Conservation (phyloP, 805 yeast genomes). For the Blastobotrys parvus region DNA sequence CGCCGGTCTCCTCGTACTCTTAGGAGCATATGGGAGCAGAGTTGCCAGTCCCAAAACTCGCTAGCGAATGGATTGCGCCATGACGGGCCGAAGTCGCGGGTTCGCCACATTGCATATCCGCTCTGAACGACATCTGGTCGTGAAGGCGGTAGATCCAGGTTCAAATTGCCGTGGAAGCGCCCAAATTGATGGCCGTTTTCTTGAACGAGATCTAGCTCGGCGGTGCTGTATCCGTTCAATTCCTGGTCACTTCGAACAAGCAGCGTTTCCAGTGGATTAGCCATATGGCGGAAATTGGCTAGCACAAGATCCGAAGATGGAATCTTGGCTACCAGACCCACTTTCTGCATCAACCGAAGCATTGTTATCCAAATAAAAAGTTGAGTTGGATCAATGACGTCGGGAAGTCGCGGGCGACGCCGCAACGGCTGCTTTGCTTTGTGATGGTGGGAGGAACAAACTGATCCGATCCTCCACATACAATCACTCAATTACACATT, state of each 20-base stretch:
- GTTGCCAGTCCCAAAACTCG: constrained; percentile 64
- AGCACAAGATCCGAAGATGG: constrained; percentile 33
- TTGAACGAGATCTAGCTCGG: constrained; percentile 34
- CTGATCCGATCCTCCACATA: no score
- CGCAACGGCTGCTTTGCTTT: no score
- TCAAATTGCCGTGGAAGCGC: constrained; percentile 61
- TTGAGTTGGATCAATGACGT: no score
- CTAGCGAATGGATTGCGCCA: constrained; percentile 30
- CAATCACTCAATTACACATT: no score
- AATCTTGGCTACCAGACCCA: constrained; percentile 12
- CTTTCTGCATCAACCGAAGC: constrained; percentile 6
- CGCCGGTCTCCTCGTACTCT: constrained; percentile 68
- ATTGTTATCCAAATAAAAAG: no score
- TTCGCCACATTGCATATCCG: constrained; percentile 79
- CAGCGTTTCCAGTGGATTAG: constrained; percentile 38
- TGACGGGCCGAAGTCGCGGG: constrained; percentile 47
- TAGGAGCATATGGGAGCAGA: constrained; percentile 52
- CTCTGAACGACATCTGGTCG: constrained; percentile 56
- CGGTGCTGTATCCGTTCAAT: constrained; percentile 73
- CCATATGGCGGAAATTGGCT: constrained; percentile 49
- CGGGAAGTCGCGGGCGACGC: no score
- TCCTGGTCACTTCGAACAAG: constrained; percentile 65
- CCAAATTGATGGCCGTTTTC: constrained; percentile 32
- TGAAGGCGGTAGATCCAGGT: constrained; percentile 57
- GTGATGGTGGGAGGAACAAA: no score